Base-by-base conservation (phyloP, 179 eudicot species). In the Gypsophila paniculata region DNA sequence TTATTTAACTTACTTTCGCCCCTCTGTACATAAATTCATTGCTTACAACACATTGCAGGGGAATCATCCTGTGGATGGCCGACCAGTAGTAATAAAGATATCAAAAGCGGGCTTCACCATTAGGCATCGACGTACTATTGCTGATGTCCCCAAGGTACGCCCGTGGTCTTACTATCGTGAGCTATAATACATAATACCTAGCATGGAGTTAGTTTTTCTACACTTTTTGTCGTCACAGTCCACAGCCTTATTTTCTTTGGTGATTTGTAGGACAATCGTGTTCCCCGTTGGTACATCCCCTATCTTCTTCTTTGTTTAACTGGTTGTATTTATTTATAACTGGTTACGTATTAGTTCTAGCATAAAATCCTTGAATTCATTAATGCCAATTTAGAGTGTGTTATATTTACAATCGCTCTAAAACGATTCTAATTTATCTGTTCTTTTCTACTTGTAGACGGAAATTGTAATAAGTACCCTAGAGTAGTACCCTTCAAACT, bases 101-200 rank as follows among this genome's bases (percentile, higher is more conserved):
- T 85, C 87, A 32, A 95, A 74, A 79, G 44, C 22, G 49, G 95
- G 98, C 17, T 92, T 85, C 80, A 71, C 90, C 8, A 80, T 95
- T 39, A 84, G 77, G 85, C 87, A 95, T 79, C 82, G 95, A 73
- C 83, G 88, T 34, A 64, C 63, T 34, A 78, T 72, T 52, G 94
- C 85, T 70, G 75, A 83, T 65, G 86, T 95, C 21, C 97, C 99
- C 60, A 92, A 92, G 98, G 99, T 95, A 79, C 66, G 65, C 0
- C 42, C 72, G 71, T 68, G 63, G 15, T 69, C 51, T 14, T 23
- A 36, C 23, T 59, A 61, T 54, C n/a, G n/a, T 68, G 54, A 21
- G 19, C 70, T 65, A 39, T 21, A 22, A 7, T 44, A 48, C 19
- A 29, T 29, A 1, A 29, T 29, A 29, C 4, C 34, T 29, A 29